Percentiles rank a stretch among this genome's conserved stretches.
These are phyloP conservation scores for Suillus placidus DNA, from an alignment of 768 basidiomycete genomes.

Conservation along the genomic window DNA sequence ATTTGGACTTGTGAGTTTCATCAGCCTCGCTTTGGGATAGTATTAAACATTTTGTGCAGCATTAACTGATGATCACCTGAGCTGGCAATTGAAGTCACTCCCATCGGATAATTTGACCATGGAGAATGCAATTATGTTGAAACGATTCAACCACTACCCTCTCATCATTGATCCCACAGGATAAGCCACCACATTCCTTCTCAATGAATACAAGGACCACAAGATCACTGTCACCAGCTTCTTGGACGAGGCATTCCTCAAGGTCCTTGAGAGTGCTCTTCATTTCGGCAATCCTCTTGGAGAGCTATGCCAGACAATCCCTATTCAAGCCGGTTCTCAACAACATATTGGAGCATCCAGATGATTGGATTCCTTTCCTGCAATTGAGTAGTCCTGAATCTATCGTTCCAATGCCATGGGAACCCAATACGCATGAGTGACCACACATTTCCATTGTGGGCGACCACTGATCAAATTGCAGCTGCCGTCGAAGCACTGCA, in stretches of 20 bases:
- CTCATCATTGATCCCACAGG: constrained; percentile 98
- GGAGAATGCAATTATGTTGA: constrained; percentile 99
- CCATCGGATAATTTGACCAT: constrained; percentile 95
- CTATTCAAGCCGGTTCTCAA: constrained; percentile 77
- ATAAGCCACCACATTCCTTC: constrained; percentile 91
- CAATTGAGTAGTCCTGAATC: constrained; percentile 66
- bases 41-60: constrained; percentile 43
- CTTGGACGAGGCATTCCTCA: constrained; percentile 98
- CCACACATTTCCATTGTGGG: not conserved
- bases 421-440: constrained; percentile 71
- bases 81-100: constrained; percentile 95
- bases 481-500: constrained; percentile 78
- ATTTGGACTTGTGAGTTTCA: constrained; percentile 90
- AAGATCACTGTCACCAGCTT: constrained; percentile 99
- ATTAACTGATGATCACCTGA: constrained; percentile 96
- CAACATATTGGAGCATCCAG: constrained; percentile 62
- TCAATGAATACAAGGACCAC: constrained; percentile 93
- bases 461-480: constrained; percentile 32
- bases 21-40: constrained; percentile 9
- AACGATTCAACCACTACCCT: constrained; percentile 96
- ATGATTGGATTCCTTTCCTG: constrained; percentile 74
- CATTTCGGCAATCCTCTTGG: constrained; percentile 94
- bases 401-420: constrained; percentile 78
- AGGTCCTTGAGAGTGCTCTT: constrained; percentile 96
- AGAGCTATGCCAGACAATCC: constrained; percentile 68